These are phyloP conservation scores for Axilococcus clingmanii DNA, from an alignment of 139 green algal species.

Conservation along the genomic window DNA sequence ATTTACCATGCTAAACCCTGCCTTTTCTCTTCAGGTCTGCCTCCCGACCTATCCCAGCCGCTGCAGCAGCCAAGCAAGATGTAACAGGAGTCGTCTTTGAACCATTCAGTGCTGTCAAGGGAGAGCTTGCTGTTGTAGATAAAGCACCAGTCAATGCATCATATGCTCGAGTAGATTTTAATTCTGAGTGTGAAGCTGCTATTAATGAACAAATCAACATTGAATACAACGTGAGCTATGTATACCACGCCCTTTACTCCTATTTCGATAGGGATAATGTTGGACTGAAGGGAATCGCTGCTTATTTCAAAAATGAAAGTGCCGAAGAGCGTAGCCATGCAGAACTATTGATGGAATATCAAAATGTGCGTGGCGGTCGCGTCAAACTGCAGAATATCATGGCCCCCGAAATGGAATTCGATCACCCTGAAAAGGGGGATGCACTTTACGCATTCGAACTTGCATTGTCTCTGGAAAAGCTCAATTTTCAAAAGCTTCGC, in stretches of 20 bases:
- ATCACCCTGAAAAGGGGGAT: constrained; percentile 60
- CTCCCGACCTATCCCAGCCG: neutral
- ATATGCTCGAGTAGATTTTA: constrained; percentile 68
- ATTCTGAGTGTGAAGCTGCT: constrained; percentile 65
- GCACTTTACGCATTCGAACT: constrained; percentile 95
- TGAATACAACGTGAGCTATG: constrained; percentile 84
- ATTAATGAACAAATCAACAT: constrained; percentile 91
- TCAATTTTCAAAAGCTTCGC: constrained; percentile 82
- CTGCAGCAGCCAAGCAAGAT: neutral
- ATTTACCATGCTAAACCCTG: too few relatives aligned
- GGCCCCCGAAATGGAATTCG: constrained; percentile 73
- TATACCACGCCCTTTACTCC: constrained; percentile 87
- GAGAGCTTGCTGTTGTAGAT: constrained; percentile 57
- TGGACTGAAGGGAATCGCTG: constrained; percentile 77
- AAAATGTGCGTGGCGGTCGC: constrained; percentile 82
- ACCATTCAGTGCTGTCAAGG: constrained; percentile 60
- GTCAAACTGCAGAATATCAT: constrained; percentile 77
- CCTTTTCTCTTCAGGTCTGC: too few relatives aligned
- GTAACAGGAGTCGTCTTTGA: constrained; percentile 55
- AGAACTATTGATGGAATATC: constrained; percentile 84
- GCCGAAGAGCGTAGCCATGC: constrained; percentile 85
- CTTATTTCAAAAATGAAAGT: constrained; percentile 50
- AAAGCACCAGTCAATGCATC: constrained; percentile 47
- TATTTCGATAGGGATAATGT: constrained; percentile 98
- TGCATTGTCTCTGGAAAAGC: constrained; percentile 86